Evolutionary conservation across 805 yeast species (phyloP), one percentile per base, ranked within the genome.

Genomic region (Yarrowia divulgata): DNA sequence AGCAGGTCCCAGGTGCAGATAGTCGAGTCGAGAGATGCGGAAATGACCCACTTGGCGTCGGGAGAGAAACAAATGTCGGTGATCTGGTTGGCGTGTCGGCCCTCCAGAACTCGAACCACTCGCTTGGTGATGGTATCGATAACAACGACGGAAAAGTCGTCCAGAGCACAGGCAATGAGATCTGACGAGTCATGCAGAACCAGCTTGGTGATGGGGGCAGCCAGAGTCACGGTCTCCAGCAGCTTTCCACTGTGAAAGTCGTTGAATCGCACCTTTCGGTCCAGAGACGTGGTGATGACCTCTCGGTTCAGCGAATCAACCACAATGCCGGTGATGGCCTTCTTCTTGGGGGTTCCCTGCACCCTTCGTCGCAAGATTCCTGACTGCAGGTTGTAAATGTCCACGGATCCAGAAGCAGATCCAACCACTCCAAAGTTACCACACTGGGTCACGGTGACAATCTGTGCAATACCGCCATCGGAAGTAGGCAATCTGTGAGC

Each of bases 1-100:
- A 98, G 98, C 70, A 95, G 84, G 78, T 95, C 98, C 98, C 98
- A 95, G 0, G 97, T 92, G 75, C 99, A 86, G 62, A 95, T 82
- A 0, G 98, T 93, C 1, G 91, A 84, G 77, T 95, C 99, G 71
- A 93, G 81, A 0, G 93, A 85, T 1, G 91, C 88, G 32, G 95
- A 87, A 9, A 95, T 88, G 43, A 95, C 81, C 98, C 98, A 95
- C 77, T 98, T 87, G 43, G 98, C 98, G 77, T 93, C 94, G 5
- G 97, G 96, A 3, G 97, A 88, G 76, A 95, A 94, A 77, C 91
- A 98, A 77, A 94, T 78, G 0, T 91, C 84, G 0, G 98, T 93
- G 72, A 95, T 88, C 75, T 97, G 84, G 78, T 93, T 93, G 13
- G 89, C 84, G 76, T 95, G 99, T 63, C 68, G 35, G 5, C 99